These are phyloP conservation scores for Prunus persica DNA, from an alignment of 306 rosid genomes.

Conservation along the genomic window DNA sequence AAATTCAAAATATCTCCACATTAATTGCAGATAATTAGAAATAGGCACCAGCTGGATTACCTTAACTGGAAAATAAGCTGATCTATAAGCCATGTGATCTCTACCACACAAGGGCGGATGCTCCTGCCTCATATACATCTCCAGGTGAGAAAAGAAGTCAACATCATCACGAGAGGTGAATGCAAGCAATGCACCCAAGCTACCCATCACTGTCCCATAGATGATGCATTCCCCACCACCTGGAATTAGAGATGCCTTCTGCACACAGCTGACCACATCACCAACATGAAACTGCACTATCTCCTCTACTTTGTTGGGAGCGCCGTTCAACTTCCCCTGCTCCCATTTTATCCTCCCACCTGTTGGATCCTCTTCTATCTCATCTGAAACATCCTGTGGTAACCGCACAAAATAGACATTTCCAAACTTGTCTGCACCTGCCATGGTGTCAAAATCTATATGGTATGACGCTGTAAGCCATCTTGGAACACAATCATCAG, in stretches of 20 bases:
- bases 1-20: neutral
- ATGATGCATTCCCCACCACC: conserved; percentile 94
- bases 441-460: conserved; percentile 97
- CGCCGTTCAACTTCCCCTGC: conserved; percentile 94
- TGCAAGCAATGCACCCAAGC: conserved; percentile 90
- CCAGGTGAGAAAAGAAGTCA: conserved; percentile 96
- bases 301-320: conserved; percentile 95
- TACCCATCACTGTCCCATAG: conserved; percentile 94
- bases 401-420: conserved; percentile 84
- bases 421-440: conserved; percentile 97
- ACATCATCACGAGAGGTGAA: conserved; percentile 96
- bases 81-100: conserved; percentile 97
- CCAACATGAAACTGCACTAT: conserved; percentile 92
- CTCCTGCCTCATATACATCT: conserved; percentile 98
- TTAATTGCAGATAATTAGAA: neutral
- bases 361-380: conserved; percentile 97
- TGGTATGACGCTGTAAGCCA: conserved; percentile 96
- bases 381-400: conserved; percentile 91
- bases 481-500: conserved; percentile 95
- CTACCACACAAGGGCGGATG: conserved; percentile 95
- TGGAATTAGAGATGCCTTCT: conserved; percentile 95
- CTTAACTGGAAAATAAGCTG: conserved; percentile 96
- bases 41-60: conserved; percentile 28
- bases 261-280: conserved; percentile 73
- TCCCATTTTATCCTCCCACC: conserved; percentile 99